Evolutionary conservation across 2,329 filamentous ascomycete species (phyloP), one percentile per base, ranked within the genome.

Genomic region (Alternaria triticimaculans): DNA sequence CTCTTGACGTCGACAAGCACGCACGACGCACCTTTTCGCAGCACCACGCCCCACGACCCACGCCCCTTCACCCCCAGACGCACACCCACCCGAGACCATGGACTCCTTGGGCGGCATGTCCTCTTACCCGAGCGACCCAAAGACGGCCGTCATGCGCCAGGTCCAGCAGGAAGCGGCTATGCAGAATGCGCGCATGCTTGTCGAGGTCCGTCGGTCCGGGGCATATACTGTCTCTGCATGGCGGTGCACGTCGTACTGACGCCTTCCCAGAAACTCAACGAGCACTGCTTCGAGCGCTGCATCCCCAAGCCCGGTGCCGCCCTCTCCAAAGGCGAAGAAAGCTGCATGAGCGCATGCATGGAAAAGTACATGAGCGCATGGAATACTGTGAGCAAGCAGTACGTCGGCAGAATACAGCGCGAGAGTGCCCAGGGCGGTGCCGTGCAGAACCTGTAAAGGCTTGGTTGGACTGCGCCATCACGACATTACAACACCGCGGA

Each of bases 221-320:
- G 37, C 37, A 14, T 20, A 26, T 44, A 15, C 21, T 33, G 14
- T 21, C n/a, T 7, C 26, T 50, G 25, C 14, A 30, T 12, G n/a
- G 20, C 14, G 20, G n/a, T n/a, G 5, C 18, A 9, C 21, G 9
- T 14, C 23, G 20, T 41, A 11, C 26, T 53, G 23, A 58, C 9
- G 12, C 37, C 23, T 9, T 23, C 7, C 11, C 20, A 65, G 71
- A 86, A 86, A 82, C 78, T 87, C 67, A 86, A 86, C 78, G 84
- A 86, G 70, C 84, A 86, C 78, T 86, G 85, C 79, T 87, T 86
- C 80, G 84, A 86, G 68, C 83, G 83, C 73, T 86, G 85, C 80
- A 78, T 87, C 28, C 84, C 84, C 50, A 85, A 84, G 69, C 85
- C 85, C 65, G 81, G 82, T 62, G 76, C 82, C 49, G 85, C 84